Evolutionary conservation across 495 filamentous ascomycete genomes (phyloP), one percentile per base, ranked within the genome.

Genomic region (Penicillium verhagenii): DNA sequence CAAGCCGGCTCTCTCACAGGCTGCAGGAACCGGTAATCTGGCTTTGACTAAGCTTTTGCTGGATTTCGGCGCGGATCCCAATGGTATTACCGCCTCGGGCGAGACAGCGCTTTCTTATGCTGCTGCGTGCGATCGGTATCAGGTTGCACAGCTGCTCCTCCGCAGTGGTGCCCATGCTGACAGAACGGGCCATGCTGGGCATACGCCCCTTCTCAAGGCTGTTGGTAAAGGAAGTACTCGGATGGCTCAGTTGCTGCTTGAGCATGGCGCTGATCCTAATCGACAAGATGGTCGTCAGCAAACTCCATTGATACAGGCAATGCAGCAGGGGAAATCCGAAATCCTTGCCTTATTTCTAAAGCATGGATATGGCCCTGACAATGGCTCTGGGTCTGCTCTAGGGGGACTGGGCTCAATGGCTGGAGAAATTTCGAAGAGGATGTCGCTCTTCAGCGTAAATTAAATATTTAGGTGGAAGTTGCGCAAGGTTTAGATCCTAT

Each of bases 71-170:
- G 68, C 71, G 2, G 61, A 79, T 31, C 63, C 79, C 37, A 70
- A 81, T 54, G 62, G 63, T 25, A 54, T 66, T n/a, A 66, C 68
- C 47, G 43, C 52, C 8, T 58, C 49, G 14, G 70, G 68, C 2
- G 59, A 70, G 33, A 72, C 70, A 1, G 70, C 74, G 20, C 60
- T 81, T 38, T 68, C 75, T 19, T 61, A 72, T 37, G 77, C 77
- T 7, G 70, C 70, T 7, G 47, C 62, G 9, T 59, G 60, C 6
- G 75, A 73, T 18, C 58, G 69, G 47, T 54, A 68, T 20, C 66
- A 66, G 6, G 63, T 76, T 47, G 69, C 72, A 16, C 64, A 69
- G 45, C 54, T 73, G 16, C 54, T 80, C 7, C 53, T 79, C 11
- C 50, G 63, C 24, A 56, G 53, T 2, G 69, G 67, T 7, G 70